A percentile compares a stretch with the other conserved stretches of the same genome.
phyloP scores from a whole-genome alignment of 345 rosid genomes.

The Erodium maritimum region DNA sequence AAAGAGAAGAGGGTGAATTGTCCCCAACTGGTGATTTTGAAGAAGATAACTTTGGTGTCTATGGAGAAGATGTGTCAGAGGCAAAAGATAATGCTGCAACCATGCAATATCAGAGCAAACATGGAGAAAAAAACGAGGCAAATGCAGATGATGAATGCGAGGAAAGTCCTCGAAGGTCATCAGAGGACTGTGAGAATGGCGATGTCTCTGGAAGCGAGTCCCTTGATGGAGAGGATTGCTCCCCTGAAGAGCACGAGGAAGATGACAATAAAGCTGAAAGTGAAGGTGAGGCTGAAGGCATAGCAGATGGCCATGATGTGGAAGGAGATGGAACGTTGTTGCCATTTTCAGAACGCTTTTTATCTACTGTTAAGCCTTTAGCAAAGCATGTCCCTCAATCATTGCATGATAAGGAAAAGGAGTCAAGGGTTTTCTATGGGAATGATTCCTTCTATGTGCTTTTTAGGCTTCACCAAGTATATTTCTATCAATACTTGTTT shows the following conservation, averaged over 20 bases:
- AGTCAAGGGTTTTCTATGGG: slow-evolving; percentile 71
- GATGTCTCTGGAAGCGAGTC: slow-evolving; percentile 86
- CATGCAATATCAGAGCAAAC: slow-evolving; percentile 31
- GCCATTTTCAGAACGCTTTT: slow-evolving; percentile 61
- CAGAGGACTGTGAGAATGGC: slow-evolving; percentile 84
- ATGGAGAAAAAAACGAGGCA: slow-evolving; percentile 57
- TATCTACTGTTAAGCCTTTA: slow-evolving; percentile 66
- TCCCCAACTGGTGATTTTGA: slow-evolving; percentile 91
- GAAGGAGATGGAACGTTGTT: slow-evolving; percentile 55
- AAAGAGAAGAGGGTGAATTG: slow-evolving; percentile 97
- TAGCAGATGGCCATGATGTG: slow-evolving; percentile 62
- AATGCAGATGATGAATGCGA: slow-evolving; percentile 80
- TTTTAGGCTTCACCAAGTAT: slow-evolving; percentile 92
- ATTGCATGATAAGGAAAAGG: slow-evolving; percentile 34
- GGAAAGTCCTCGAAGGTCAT: slow-evolving; percentile 74
- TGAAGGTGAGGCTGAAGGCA: slow-evolving; percentile 91
- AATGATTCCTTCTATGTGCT: slow-evolving; percentile 89
- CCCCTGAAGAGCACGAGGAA: slow-evolving; percentile 73
- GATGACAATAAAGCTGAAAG: slow-evolving; percentile 80
- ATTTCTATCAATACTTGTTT: background rate
- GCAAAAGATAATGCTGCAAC: slow-evolving; percentile 37
- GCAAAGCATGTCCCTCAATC: slow-evolving; percentile 58
- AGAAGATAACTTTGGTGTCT: slow-evolving; percentile 73
- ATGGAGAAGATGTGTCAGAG: slow-evolving; percentile 44
- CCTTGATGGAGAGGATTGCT: slow-evolving; percentile 72